Evolutionary conservation across 345 rosid species (phyloP).

Genomic region (Aurinia saxatilis): DNA sequence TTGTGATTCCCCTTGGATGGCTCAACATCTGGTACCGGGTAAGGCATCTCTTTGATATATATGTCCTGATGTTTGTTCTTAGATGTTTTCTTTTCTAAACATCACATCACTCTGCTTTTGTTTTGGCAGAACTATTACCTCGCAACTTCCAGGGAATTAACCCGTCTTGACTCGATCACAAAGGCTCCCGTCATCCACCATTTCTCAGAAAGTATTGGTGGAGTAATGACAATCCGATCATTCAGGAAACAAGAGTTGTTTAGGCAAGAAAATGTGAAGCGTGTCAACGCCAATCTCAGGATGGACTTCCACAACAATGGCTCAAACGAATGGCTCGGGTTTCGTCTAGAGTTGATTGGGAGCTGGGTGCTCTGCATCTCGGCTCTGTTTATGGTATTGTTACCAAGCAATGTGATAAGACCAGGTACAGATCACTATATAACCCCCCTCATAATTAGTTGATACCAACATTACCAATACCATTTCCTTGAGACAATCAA

Average conservation of each 20-base stretch:
- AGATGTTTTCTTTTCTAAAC: not conserved
- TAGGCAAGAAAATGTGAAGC: slow-evolving; percentile 54
- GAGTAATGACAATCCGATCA: slow-evolving; percentile 78
- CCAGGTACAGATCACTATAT: slow-evolving; percentile 48
- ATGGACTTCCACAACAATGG: slow-evolving; percentile 93
- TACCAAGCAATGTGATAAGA: slow-evolving; percentile 69
- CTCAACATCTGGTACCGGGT: slow-evolving; percentile 90
- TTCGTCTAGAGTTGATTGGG: slow-evolving; percentile 75
- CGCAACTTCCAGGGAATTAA: slow-evolving; percentile 75
- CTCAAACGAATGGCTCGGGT: slow-evolving; percentile 92
- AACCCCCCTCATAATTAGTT: not conserved
- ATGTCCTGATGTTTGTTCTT: not conserved
- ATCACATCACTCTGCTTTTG: not conserved
- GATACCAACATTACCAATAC: not conserved
- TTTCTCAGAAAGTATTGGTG: slow-evolving; percentile 90
- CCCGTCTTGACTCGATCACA: slow-evolving; percentile 90
- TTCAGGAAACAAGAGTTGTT: slow-evolving; percentile 55
- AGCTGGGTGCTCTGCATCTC: slow-evolving; percentile 68
- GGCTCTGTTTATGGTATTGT: slow-evolving; percentile 65
- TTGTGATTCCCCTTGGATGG: slow-evolving; percentile 84
- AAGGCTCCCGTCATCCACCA: slow-evolving; percentile 95
- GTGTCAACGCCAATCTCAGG: slow-evolving; percentile 68
- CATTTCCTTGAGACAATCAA: not conserved
- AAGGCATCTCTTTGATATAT: slow-evolving; percentile 18
- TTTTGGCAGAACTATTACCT: slow-evolving; percentile 65